phyloP scores from a whole-genome alignment of 139 green algal genomes.

The Zygnema cylindricum region DNA sequence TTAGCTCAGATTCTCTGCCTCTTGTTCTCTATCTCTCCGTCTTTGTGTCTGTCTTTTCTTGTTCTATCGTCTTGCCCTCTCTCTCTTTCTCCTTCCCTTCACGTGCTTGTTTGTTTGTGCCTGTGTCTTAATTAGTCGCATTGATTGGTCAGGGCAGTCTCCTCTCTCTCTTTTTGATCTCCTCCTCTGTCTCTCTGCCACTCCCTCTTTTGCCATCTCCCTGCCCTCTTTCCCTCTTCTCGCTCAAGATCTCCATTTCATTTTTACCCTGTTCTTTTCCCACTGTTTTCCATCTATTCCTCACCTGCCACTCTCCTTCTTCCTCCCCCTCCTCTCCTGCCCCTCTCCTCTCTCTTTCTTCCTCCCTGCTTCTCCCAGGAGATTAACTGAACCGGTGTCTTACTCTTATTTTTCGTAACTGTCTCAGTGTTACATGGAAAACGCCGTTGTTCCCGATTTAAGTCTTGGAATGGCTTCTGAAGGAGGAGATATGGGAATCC shows the following conservation, averaged over 20 bases:
- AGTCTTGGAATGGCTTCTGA: background rate
- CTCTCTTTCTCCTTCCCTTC: conserved; percentile 35
- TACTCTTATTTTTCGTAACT: too few relatives aligned
- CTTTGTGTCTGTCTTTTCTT: background rate
- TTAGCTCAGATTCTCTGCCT: background rate
- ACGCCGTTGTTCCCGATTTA: background rate
- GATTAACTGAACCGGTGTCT: too few relatives aligned
- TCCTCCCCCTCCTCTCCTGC: background rate
- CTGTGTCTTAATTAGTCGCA: background rate
- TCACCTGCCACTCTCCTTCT: background rate
- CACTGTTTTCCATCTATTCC: background rate
- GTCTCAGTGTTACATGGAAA: background rate
- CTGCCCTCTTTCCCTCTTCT: background rate
- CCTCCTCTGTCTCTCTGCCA: background rate
- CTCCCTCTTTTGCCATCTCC: background rate
- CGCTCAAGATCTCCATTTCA: background rate
- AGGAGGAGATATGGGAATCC: background rate
- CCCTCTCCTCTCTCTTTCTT: background rate
- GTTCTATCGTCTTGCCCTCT: conserved; percentile 29
- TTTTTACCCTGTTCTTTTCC: background rate
- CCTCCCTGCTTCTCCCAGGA: too few relatives aligned
- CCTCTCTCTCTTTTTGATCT: background rate
- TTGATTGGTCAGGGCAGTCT: background rate
- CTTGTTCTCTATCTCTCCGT: background rate
- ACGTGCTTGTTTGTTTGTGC: conserved; percentile 12